These are phyloP conservation scores for Alternaria sp. DNA, from an alignment of 2,329 filamentous ascomycete genomes.

Conservation along the genomic window DNA sequence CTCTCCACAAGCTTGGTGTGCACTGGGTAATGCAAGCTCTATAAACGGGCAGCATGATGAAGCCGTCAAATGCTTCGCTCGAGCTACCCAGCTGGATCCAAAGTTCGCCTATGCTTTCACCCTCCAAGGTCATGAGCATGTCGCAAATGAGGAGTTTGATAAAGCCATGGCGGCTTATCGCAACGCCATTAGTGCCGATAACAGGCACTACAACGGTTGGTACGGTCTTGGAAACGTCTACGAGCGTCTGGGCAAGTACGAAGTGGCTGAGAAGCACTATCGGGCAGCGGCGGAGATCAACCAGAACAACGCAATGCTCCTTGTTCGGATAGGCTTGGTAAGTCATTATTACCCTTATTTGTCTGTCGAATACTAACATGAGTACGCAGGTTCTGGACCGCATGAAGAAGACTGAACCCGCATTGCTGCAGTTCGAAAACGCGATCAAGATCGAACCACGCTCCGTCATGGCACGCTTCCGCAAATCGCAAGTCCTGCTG, in stretches of 20 bases:
- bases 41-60: conserved; percentile 92
- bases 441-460: conserved; percentile 83
- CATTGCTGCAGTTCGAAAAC: conserved; percentile 79
- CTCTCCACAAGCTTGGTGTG: conserved; percentile 95
- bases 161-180: conserved; percentile 90
- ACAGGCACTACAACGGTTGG: conserved; percentile 96
- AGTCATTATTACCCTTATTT: conserved; percentile 21
- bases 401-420: conserved; percentile 79
- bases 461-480: conserved; percentile 85
- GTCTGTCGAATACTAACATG: neutral
- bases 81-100: conserved; percentile 87
- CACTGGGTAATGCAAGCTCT: conserved; percentile 93
- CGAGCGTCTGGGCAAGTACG: conserved; percentile 87
- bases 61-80: conserved; percentile 91
- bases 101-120: conserved; percentile 96
- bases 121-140: conserved; percentile 92
- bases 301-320: conserved; percentile 88
- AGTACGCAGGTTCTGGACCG: conserved; percentile 70
- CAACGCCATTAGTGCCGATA: conserved; percentile 82
- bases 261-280: conserved; percentile 91
- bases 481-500: conserved; percentile 87
- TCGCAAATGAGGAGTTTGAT: conserved; percentile 96
- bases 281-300: conserved; percentile 88
- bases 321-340: conserved; percentile 90
- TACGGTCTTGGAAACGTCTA: conserved; percentile 85